Base-by-base conservation (phyloP, 177 flowering plant species). In the Tripterygium wilfordii region DNA sequence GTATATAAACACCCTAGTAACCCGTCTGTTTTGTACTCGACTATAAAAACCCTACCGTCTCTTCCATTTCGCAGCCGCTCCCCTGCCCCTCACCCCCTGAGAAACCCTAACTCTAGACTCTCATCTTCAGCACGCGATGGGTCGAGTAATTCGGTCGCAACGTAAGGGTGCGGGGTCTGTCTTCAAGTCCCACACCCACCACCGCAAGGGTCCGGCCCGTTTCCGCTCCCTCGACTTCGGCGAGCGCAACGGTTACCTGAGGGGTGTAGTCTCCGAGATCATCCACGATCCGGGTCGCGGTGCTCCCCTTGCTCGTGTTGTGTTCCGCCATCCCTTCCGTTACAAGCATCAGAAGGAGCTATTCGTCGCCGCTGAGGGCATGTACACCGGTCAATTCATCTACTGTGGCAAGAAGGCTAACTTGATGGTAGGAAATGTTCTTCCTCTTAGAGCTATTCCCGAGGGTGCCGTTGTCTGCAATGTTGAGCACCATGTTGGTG, bases 201-300 rank as follows among this genome's bases (percentile, higher is more conserved):
- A 56, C 48, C 69, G 69, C 7, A 64, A 64, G 56, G 69, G 69
- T 2, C 54, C 70, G 24, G 59, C 66, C 17, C 27, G 56, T 30
- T 45, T 64, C 59, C 53, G 74, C 14, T n/a, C 40, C 33, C 69
- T 67, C 19, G 67, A 62, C 60, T 67, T 62, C 57, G 71, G 67
- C 21, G 71, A 67, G 59, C 66, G 71, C 24, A 66, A 68, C 21
- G 69, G 67, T 29, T 63, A 63, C 54, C 63, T 60, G 12, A 56
- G 54, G 39, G 73, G 69, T 0, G 66, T 61, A 10, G 55, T 68
- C 39, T 60, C 74, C 17, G 74, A 69, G 9, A 43, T 69, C 55
- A 54, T 69, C 55, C 74, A 69, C 51, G 69, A 69, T 39, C 74
- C 74, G 8, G 74, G 74, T 16, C 66, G 74, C 7, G 74, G 74